Conservation (phyloP, 306 rosid genomes). For the Fagus sylvatica region DNA sequence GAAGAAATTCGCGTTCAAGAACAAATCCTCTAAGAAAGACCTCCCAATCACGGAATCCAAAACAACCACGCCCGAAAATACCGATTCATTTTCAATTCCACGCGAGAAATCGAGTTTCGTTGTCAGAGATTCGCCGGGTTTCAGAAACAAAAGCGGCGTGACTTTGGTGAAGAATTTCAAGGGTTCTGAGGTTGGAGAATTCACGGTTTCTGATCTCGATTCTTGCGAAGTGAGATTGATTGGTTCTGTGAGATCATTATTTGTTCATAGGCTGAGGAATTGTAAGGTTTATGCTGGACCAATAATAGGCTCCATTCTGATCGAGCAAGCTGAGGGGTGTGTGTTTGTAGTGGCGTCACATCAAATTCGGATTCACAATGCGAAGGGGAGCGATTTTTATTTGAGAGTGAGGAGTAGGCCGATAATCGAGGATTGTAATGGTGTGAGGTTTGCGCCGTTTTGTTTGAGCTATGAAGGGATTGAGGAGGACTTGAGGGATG, state of each 20-base stretch:
- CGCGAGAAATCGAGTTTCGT: slow-evolving; percentile 23
- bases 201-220: slow-evolving; percentile 71
- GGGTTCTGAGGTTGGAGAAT: slow-evolving; percentile 69
- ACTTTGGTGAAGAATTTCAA: slow-evolving; percentile 45
- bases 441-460: slow-evolving; percentile 76
- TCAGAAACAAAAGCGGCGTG: slow-evolving; percentile 51
- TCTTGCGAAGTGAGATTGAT: slow-evolving; percentile 77
- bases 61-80: not conserved
- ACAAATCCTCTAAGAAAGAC: slow-evolving; percentile 53
- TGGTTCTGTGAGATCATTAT: slow-evolving; percentile 68
- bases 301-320: slow-evolving; percentile 61
- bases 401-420: slow-evolving; percentile 92
- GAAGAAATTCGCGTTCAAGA: slow-evolving; percentile 75
- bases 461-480: slow-evolving; percentile 69
- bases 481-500: slow-evolving; percentile 60
- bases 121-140: slow-evolving; percentile 61
- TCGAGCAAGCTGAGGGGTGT: slow-evolving; percentile 71
- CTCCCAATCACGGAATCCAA: slow-evolving; percentile 8
- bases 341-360: slow-evolving; percentile 72
- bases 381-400: slow-evolving; percentile 59
- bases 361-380: slow-evolving; percentile 86
- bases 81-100: not conserved
- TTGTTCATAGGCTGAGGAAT: slow-evolving; percentile 63
- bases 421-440: slow-evolving; percentile 63
- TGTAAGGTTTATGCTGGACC: slow-evolving; percentile 68